Evolutionary conservation across 345 rosid species (phyloP), one percentile per base, ranked within the genome.

Genomic region (Mallotus nudiflorus): DNA sequence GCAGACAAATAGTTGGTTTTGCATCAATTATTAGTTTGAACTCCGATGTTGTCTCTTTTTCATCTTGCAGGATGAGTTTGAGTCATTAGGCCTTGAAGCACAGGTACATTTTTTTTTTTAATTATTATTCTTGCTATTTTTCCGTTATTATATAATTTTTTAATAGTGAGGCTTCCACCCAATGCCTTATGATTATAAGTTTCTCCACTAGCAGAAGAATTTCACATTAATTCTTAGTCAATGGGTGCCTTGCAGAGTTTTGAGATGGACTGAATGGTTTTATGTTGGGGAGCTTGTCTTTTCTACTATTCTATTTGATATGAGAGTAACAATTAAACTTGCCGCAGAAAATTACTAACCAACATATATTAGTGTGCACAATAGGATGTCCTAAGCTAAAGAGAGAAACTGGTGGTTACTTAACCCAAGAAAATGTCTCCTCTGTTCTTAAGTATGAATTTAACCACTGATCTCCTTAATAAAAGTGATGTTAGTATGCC

Each of bases 41-140:
- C 0, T 62, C 44, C 46, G 6, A 48, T 67, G 24, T 50, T 68
- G 25, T 70, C 66, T 66, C 49, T 67, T 51, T 72, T 28, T 61
- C 50, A 71, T 83, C 62, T 77, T 66, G 44, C 89, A 89, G 92
- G 85, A 81, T 39, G 89, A 85, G 62, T 91, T 91, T 59, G 86
- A 89, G 71, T 80, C 84, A 55, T 69, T 75, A 33, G 87, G 86
- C 73, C 77, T 75, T n/a, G 88, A 86, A 80, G 57, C 76, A 60
- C 86, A 85, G 97, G 97, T 91, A 77, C n/a, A n/a, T 4, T 56
- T 73, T 62, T 20, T 54, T 5, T 20, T 39, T 13, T 31, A 49
- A 35, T 31, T 4, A 40, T 10, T 69, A 2, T 22, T 75, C 9
- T 46, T 35, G 5, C n/a, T 19, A 29, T 40, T 27, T 25, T 48